Evolutionary conservation across 306 rosid genomes (phyloP), one percentile per base, ranked within the genome.

Genomic region (Oxytropis ochrocephala): DNA sequence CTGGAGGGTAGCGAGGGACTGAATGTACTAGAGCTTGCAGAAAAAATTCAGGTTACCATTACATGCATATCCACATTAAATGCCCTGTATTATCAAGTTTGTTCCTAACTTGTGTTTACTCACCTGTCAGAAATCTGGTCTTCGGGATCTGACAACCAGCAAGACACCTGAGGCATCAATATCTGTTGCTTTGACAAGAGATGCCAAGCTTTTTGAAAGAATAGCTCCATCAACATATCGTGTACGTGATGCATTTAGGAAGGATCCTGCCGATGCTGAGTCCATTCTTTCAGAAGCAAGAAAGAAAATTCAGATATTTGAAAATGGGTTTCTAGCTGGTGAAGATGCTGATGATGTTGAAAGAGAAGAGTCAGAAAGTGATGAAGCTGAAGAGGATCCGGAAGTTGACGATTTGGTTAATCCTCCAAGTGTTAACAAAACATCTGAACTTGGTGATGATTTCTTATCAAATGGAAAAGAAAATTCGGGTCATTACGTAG

Each of bases 81-180:
- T 48, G 65, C 6, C 16, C 52, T 42, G 53, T 59, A 33, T 8
- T 74, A 35, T 61, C 50, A 63, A 50, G 53, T 46, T 48, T 75
- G 57, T 53, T 35, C 74, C 38, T 53, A 56, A 69, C 36, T 61
- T 8, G 38, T 27, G 46, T 55, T 19, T 44, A 16, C 63, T 60
- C 18, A 27, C 60, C 32, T 51, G 38, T 75, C 69, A 94, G 98
- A 94, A 87, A 91, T 94, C 96, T 76, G 98, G 97, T 78, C 98
- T 94, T 69, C 76, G 98, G 80, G 98, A 94, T 84, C 84, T 94
- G 85, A 85, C 96, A 39, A 88, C 98, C 19, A 94, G 98, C 87
- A 94, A 85, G 85, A 94, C 97, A 7, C 98, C 98, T 0, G 98
- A 94, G 86, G 98, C 98, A 60, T 94, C 98, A 7, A 94, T 94